phyloP scores from a whole-genome alignment of 768 basidiomycete species.

The Sarcomyxa edulis region DNA sequence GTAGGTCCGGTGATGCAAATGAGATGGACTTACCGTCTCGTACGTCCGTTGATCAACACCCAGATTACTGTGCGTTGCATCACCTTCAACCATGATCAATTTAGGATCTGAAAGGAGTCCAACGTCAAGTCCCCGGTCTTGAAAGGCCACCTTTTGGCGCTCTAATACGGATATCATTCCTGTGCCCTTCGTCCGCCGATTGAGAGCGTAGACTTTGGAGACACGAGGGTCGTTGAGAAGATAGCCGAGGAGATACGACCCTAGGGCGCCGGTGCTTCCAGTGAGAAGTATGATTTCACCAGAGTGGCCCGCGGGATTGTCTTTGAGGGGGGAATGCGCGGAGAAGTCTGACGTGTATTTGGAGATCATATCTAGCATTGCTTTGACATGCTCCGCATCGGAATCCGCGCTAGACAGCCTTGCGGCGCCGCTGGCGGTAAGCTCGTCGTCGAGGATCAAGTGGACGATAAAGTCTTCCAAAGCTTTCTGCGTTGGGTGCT shows the following conservation, averaged over 20 bases:
- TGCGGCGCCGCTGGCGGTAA: no score
- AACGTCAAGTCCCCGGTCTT: constrained; percentile 3
- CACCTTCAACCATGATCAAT: constrained; percentile 1
- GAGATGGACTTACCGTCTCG: no score
- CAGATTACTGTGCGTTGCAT: neutral
- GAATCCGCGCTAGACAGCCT: no score
- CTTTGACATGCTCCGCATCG: neutral
- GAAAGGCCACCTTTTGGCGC: constrained; percentile 1
- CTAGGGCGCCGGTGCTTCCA: constrained; percentile 2
- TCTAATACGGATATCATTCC: no score
- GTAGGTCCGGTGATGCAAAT: no score
- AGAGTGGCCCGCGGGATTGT: constrained; percentile 9
- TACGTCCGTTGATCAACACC: no score
- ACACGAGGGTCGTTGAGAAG: constrained; percentile 1
- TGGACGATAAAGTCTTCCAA: no score
- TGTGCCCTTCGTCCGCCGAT: no score
- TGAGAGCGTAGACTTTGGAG: neutral
- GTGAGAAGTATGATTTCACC: constrained; percentile 1
- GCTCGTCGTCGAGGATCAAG: no score
- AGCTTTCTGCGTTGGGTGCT: no score
- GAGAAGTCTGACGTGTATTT: constrained; percentile 10
- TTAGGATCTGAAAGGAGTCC: neutral
- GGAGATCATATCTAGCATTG: constrained; percentile 14
- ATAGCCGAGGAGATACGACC: neutral
- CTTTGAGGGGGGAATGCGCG: no score